Evolutionary conservation across 2,329 filamentous ascomycete genomes (phyloP), one percentile per base, ranked within the genome.

Genomic region (Lachnellula willkommii): DNA sequence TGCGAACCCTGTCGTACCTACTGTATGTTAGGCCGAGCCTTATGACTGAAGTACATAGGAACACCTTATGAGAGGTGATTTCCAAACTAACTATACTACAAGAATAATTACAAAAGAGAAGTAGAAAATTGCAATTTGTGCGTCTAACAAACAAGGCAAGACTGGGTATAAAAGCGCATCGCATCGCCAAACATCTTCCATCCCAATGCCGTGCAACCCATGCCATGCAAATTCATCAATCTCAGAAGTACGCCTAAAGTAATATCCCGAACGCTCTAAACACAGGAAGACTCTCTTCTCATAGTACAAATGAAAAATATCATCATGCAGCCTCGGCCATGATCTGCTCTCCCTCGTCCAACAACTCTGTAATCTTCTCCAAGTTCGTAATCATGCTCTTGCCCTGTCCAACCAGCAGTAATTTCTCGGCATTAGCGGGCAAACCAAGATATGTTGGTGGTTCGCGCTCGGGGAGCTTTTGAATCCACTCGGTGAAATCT

Each of bases 401-500:
- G 45, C 93, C 95, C 67, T 96, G 85, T 2, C 90, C 92, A 14
- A 96, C 89, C 35, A 99, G 79, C 65, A 99, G 73, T 69, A 99
- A 71, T 75, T 97, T 99, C 83, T 99, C 94, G 20, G 94, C 94
- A 71, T 99, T 96, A 28, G 90, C 90, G 37, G 94, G 94, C 63
- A 99, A 74, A 22, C 94, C 95, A 15, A 99, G 79, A 70, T 96
- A 99, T 1, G 91, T 96, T 4, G 94, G 94, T 28, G 95, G 95
- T 72, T 99, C 94, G 66, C 94, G 85, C 79, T 99, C 94, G 0
- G 94, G 94, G 59, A 99, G 77, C 58, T 83, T 84, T 66, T 95
- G 89, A 59, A 99, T 90, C 95, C 95, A 99, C 39, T 81, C 79
- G 73, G 88, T 86, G 70, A 97, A 97, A 67, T 95, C 90, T 60